Evolutionary conservation across 2,329 filamentous ascomycete genomes (phyloP).

Genomic region (Xylaria sp.): DNA sequence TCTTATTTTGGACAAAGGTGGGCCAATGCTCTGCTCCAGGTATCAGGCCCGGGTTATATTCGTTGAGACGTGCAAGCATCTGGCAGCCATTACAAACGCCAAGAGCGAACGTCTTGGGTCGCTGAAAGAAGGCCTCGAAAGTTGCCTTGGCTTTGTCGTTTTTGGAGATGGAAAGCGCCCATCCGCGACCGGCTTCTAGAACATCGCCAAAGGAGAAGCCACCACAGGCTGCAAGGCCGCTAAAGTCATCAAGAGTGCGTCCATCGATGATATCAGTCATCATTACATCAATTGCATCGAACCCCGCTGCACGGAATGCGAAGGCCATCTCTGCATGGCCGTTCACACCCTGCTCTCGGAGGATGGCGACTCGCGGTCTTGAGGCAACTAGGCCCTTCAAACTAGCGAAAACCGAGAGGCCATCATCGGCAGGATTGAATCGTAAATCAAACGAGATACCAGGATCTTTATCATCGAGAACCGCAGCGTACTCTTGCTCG

Average conservation of each 20-base stretch:
- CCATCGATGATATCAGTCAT: conserved; percentile 92
- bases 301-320: conserved; percentile 90
- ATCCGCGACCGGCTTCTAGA: conserved; percentile 93
- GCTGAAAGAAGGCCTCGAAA: conserved; percentile 86
- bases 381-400: conserved; percentile 66
- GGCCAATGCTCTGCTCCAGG: conserved; percentile 80
- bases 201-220: conserved; percentile 91
- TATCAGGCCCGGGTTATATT: conserved; percentile 84
- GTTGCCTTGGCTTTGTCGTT: conserved; percentile 79
- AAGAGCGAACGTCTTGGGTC: conserved; percentile 88
- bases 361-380: conserved; percentile 79
- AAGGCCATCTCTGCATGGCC: conserved; percentile 97
- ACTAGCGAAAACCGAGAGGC: conserved; percentile 73
- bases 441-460: conserved; percentile 86
- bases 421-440: conserved; percentile 81
- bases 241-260: conserved; percentile 82
- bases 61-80: conserved; percentile 85
- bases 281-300: conserved; percentile 91
- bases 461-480: conserved; percentile 79
- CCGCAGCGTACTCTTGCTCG: conserved; percentile 80
- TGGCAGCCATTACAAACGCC: conserved; percentile 99
- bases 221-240: conserved; percentile 91
- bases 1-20: conserved; percentile 73
- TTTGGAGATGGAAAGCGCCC: conserved; percentile 92
- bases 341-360: conserved; percentile 95